Conservation (phyloP, 306 rosid species). For the Pyrus bretschneideri region DNA sequence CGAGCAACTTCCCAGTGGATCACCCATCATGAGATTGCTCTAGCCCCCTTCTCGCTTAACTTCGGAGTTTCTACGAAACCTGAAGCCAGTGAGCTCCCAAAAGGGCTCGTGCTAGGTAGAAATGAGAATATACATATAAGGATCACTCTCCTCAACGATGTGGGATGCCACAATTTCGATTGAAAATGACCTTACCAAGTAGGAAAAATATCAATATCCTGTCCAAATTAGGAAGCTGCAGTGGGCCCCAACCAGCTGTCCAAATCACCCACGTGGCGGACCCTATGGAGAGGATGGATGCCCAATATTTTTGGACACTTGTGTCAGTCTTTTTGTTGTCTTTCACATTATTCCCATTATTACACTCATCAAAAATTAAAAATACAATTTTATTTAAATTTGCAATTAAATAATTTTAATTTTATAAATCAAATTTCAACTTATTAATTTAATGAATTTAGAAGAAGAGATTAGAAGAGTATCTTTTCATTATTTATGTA, state of each 20-base stretch:
- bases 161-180: too few relatives aligned
- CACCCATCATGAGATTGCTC: too few relatives aligned
- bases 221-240: not conserved
- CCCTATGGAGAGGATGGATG: not conserved
- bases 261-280: not conserved
- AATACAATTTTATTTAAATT: not conserved
- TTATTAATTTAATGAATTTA: too few relatives aligned
- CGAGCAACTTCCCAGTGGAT: too few relatives aligned
- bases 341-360: conserved; percentile 5
- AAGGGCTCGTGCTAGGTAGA: too few relatives aligned
- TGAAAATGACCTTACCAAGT: too few relatives aligned
- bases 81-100: too few relatives aligned
- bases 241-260: not conserved
- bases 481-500: not conserved
- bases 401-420: not conserved
- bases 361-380: not conserved
- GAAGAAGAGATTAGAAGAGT: accelerated
- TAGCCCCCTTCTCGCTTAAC: too few relatives aligned
- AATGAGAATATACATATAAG: too few relatives aligned
- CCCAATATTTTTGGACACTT: not conserved
- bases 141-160: too few relatives aligned
- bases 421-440: too few relatives aligned
- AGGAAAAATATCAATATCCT: not conserved
- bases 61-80: too few relatives aligned
- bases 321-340: conserved; percentile 4